A percentile compares a stretch with the other conserved stretches of the same genome.
Conservation (phyloP, 331 rosid genomes). For the Stylosanthes scabra region DNA sequence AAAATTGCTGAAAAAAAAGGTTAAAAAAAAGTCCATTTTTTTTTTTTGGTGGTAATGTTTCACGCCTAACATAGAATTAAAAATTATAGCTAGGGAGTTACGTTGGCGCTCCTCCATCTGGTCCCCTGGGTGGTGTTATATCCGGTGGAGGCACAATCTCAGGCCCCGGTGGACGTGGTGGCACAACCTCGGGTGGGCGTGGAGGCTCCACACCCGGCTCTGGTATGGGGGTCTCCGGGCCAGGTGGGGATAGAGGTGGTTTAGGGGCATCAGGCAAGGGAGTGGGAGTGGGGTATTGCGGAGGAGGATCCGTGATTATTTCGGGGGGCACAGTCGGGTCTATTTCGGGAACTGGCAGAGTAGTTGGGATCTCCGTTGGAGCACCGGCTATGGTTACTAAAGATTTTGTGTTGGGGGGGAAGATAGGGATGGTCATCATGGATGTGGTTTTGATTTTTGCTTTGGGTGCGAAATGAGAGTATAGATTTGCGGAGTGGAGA, state of each 20-base stretch:
- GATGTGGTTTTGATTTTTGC: background rate
- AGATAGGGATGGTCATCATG: background rate
- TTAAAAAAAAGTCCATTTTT: too few species aligned
- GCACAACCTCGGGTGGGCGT: slow-evolving; percentile 47
- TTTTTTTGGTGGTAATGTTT: background rate
- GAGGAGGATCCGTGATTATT: slow-evolving; percentile 51
- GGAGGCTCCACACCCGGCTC: slow-evolving; percentile 52
- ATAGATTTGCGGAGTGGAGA: background rate
- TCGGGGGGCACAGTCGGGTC: slow-evolving; percentile 53
- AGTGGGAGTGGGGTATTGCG: slow-evolving; percentile 19
- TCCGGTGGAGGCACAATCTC: slow-evolving; percentile 58
- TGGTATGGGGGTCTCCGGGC: slow-evolving; percentile 48
- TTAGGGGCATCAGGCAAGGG: slow-evolving; percentile 53
- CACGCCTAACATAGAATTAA: background rate
- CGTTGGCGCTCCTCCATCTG: slow-evolving; percentile 30
- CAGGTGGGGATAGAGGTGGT: slow-evolving; percentile 54
- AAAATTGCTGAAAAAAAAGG: too few species aligned
- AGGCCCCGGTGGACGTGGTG: slow-evolving; percentile 58
- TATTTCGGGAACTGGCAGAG: slow-evolving; percentile 39
- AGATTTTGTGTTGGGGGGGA: slow-evolving; percentile 1
- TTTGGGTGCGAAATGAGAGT: background rate
- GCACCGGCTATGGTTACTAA: background rate
- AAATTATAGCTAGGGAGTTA: slow-evolving; percentile 1
- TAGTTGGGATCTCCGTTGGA: slow-evolving; percentile 50
- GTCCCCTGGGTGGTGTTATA: slow-evolving; percentile 30